Percentiles rank a stretch among this genome's conserved stretches.
These are phyloP conservation scores for Phytophthora litchii DNA, from an alignment of 352 stramenopile species.

Conservation along the genomic window DNA sequence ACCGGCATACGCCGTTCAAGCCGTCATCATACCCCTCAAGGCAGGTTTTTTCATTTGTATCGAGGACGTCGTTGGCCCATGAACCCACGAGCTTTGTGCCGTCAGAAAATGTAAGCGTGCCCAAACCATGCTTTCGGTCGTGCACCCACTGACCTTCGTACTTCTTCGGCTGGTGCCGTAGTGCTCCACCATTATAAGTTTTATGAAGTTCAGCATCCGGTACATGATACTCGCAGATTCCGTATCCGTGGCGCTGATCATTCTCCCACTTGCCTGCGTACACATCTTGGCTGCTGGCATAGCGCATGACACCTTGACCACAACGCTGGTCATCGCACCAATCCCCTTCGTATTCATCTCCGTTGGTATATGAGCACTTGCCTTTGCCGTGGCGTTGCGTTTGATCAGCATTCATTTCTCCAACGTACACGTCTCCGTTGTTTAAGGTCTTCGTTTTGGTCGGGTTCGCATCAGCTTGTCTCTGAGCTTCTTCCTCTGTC, in stretches of 20 bases:
- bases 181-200: not conserved
- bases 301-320: conserved; percentile 62
- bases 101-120: conserved; percentile 68
- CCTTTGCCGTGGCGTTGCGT: conserved; percentile 61
- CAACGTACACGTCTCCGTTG: conserved; percentile 77
- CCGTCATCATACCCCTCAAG: conserved; percentile 63
- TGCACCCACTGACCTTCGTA: conserved; percentile 84
- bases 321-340: conserved; percentile 57
- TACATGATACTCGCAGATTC: conserved; percentile 44
- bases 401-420: conserved; percentile 52
- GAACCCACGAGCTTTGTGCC: conserved; percentile 45
- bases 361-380: conserved; percentile 62
- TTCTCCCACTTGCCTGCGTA: conserved; percentile 62
- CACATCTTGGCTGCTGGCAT: conserved; percentile 44
- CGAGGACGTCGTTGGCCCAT: conserved; percentile 40
- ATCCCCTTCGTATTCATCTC: conserved; percentile 71
- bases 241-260: conserved; percentile 55
- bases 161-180: conserved; percentile 26
- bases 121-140: conserved; percentile 60
- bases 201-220: not conserved
- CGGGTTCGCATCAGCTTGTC: conserved; percentile 28
- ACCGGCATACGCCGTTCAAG: conserved; percentile 50
- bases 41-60: conserved; percentile 14
- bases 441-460: conserved; percentile 55
- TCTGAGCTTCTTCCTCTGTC: conserved; percentile 33